Conservation (phyloP, 1,284 basidiomycete species). For the Wallemia ichthyophaga region DNA sequence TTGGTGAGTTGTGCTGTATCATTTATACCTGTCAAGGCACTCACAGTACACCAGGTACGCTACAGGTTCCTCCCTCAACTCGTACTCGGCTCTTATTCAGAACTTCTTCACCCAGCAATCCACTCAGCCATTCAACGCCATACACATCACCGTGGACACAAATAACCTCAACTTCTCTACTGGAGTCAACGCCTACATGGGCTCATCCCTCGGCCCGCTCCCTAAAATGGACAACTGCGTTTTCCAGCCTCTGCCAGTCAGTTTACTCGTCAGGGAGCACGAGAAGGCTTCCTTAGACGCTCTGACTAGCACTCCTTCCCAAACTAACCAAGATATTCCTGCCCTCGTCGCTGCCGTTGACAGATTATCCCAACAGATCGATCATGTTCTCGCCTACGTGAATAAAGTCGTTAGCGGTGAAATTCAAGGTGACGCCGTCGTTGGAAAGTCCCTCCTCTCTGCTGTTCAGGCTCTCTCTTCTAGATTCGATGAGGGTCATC, state of each 20-base stretch:
- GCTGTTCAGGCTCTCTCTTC: conserved; percentile 40
- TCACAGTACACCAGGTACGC: conserved; percentile 34
- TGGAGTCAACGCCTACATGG: conserved; percentile 17
- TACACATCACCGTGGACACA: conserved; percentile 80
- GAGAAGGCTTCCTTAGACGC: background rate
- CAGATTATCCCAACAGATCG: conserved; percentile 32
- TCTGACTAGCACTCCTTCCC: conserved; percentile 8
- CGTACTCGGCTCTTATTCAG: conserved; percentile 90
- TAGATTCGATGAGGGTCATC: conserved; percentile 33
- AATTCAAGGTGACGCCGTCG: conserved; percentile 47
- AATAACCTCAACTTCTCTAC: conserved; percentile 28
- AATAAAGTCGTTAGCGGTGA: conserved; percentile 48
- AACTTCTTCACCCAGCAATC: conserved; percentile 79
- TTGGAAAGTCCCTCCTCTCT: conserved; percentile 77
- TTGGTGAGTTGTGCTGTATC: conserved; percentile 28
- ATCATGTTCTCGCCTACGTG: conserved; percentile 63
- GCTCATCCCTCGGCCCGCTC: conserved; percentile 50
- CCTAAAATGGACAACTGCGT: conserved; percentile 75
- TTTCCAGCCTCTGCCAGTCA: conserved; percentile 59
- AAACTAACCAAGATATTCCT: conserved; percentile 13
- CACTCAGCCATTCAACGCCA: conserved; percentile 54
- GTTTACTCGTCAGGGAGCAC: conserved; percentile 18
- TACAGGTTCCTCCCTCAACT: conserved; percentile 64
- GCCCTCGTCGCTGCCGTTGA: background rate
- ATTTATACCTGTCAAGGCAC: conserved; percentile 2